Evolutionary conservation across 2,329 filamentous ascomycete species (phyloP), one percentile per base, ranked within the genome.

Genomic region (Tolypocladium nubicola): DNA sequence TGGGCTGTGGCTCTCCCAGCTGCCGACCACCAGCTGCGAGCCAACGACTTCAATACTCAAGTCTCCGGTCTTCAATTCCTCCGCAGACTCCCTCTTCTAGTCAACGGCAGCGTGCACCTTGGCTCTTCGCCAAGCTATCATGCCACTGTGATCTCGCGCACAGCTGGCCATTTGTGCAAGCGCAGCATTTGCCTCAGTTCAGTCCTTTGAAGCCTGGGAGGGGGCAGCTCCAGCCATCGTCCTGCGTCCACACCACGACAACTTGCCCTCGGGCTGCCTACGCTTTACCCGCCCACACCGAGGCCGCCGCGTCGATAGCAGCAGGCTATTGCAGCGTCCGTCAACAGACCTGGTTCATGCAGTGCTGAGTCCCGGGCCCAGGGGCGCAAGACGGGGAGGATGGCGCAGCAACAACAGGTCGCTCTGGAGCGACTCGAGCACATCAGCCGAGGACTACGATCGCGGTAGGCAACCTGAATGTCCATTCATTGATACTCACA

Each of bases 381-480:
- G 54, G 40, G 61, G 64, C 62, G 65, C 64, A 63, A 57, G 57
- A 59, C 58, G 64, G 66, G 63, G 64, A 70, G 55, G 59, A 75
- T 75, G 72, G 70, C 72, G 64, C 71, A 73, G 64, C 77, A 77
- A 67, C 75, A 79, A 63, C 76, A 78, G 65, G 72, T 81, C 67
- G 79, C 80, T 63, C 73, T 83, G 58, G 78, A 81, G 70, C 76
- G 76, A 62, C 76, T 83, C 56, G 81, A 84, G 57, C 72, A 75
- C 56, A 75, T 83, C 60, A 75, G 77, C 16, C 78, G 79, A 61
- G 81, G 82, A 61, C 73, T 84, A 39, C 78, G 76, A 63, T 82
- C 80, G 59, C 79, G 79, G 81, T 84, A 65, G 58, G 72, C 14
- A 33, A 19, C 61, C 57, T 50, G 35, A 4, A 19, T 10, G 7